These are phyloP conservation scores for Hirsutella rhossiliensis DNA, from an alignment of 2,329 filamentous ascomycete species.

Conservation along the genomic window DNA sequence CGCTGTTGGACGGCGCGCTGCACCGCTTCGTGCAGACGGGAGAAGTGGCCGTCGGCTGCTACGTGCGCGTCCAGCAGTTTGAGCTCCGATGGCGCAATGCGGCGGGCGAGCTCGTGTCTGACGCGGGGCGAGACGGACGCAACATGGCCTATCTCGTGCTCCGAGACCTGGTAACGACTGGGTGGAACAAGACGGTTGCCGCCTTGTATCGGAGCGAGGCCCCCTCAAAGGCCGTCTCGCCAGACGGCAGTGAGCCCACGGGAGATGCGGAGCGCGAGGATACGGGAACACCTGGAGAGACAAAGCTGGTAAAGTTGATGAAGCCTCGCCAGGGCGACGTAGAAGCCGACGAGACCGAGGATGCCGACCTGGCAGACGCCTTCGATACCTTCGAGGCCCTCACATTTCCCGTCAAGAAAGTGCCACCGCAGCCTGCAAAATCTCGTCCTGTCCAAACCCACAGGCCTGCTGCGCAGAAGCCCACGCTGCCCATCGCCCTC, in stretches of 20 bases:
- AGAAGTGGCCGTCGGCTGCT: slow-evolving; percentile 34
- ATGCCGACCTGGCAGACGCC: slow-evolving; percentile 19
- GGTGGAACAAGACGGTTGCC: slow-evolving; percentile 32
- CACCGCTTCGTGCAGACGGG: slow-evolving; percentile 34
- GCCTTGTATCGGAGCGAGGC: slow-evolving; percentile 7
- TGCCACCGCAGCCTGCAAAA: not conserved
- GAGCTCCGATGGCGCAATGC: slow-evolving; percentile 17
- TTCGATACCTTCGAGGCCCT: slow-evolving; percentile 26
- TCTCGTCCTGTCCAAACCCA: not conserved
- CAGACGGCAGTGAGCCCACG: not conserved
- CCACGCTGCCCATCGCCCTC: slow-evolving; percentile 21
- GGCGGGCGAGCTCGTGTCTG: not conserved
- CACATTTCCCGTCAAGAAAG: slow-evolving; percentile 11
- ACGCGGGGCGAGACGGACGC: not conserved
- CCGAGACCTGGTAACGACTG: slow-evolving; percentile 30
- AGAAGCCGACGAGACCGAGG: slow-evolving; percentile 5
- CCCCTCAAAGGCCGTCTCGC: not conserved
- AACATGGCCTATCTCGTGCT: slow-evolving; percentile 33
- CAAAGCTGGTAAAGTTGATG: not conserved
- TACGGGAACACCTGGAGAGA: not conserved
- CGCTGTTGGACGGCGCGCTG: slow-evolving; percentile 30
- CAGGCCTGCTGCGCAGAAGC: not conserved
- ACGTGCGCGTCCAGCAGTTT: slow-evolving; percentile 33
- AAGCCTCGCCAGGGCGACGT: not conserved
- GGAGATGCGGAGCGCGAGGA: not conserved